Percentiles rank a stretch among this genome's conserved stretches.
Evolutionary conservation across 306 rosid genomes (phyloP).

Genomic region (Vigna hirtella): DNA sequence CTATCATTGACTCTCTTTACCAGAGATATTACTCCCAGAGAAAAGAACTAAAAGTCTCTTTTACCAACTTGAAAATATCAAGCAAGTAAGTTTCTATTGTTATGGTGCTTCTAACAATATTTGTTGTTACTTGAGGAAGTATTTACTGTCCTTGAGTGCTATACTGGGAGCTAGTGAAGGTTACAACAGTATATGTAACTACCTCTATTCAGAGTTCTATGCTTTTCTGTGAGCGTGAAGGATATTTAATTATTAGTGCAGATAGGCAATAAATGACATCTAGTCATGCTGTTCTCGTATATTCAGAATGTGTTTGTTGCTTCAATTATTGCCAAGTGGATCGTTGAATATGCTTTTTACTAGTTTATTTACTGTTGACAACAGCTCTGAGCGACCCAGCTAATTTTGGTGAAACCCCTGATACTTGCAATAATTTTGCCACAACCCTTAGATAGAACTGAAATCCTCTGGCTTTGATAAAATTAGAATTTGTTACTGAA

Average conservation of each 20-base stretch:
- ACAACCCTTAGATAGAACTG: slow-evolving; percentile 4
- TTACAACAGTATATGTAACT: no score
- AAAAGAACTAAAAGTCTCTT: slow-evolving; percentile 48
- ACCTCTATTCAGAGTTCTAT: no score
- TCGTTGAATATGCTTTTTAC: no score
- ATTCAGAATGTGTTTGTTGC: no score
- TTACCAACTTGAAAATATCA: slow-evolving; percentile 63
- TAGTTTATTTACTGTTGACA: background rate
- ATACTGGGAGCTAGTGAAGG: no score
- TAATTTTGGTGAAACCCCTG: slow-evolving; percentile 16
- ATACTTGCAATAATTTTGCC: slow-evolving; percentile 2
- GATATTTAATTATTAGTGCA: no score
- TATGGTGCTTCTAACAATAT: slow-evolving; percentile 22
- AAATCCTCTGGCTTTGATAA: slow-evolving; percentile 12
- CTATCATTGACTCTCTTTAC: slow-evolving; percentile 65
- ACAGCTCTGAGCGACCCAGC: slow-evolving; percentile 3
- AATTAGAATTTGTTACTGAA: background rate
- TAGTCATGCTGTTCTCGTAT: no score
- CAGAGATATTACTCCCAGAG: slow-evolving; percentile 50
- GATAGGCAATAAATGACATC: no score
- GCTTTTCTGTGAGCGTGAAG: no score
- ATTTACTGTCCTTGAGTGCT: background rate
- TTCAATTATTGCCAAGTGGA: no score
- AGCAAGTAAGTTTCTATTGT: slow-evolving; percentile 68
- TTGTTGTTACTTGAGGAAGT: slow-evolving; percentile 16